Conservation (phyloP, 2,329 filamentous ascomycete genomes). For the Didymellaceae sp. region DNA sequence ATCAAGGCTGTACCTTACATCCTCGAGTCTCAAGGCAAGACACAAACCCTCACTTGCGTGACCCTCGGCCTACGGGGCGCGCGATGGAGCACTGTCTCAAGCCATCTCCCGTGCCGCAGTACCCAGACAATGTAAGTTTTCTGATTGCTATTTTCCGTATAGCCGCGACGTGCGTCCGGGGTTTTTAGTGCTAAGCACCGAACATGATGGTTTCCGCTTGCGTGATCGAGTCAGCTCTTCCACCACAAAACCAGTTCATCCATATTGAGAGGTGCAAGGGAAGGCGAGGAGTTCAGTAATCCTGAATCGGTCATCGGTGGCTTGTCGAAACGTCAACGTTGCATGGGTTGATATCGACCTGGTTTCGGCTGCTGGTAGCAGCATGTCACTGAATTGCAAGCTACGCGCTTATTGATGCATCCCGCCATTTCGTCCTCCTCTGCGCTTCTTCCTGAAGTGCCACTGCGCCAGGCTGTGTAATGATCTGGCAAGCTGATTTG, state of each 20-base stretch:
- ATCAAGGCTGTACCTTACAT: conserved; percentile 2
- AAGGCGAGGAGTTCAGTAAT: conserved; percentile 5
- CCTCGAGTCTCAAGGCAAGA: conserved; percentile 1
- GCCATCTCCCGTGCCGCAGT: conserved; percentile 4
- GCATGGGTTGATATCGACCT: neutral
- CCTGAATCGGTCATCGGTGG: conserved; percentile 1
- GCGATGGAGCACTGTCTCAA: conserved; percentile 10
- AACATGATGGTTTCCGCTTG: conserved; percentile 9
- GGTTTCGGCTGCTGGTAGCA: neutral
- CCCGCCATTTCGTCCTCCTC: conserved; percentile 14
- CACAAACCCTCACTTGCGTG: neutral
- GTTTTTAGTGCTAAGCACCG: neutral
- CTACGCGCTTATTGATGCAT: neutral
- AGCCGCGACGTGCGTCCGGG: neutral
- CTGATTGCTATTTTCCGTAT: neutral
- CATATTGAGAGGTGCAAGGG: conserved; percentile 1
- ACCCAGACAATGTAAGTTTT: neutral
- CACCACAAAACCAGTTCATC: neutral
- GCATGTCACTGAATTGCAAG: neutral
- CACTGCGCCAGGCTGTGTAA: too few species aligned
- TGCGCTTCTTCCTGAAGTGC: conserved; percentile 1
- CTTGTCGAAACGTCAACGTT: neutral
- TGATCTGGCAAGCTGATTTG: too few species aligned
- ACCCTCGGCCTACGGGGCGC: conserved; percentile 2
- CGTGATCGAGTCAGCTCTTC: conserved; percentile 7